Percentiles rank a stretch among this genome's conserved stretches.
phyloP scores from a whole-genome alignment of 2,329 filamentous ascomycete genomes.

The Sporothrix sp. region DNA sequence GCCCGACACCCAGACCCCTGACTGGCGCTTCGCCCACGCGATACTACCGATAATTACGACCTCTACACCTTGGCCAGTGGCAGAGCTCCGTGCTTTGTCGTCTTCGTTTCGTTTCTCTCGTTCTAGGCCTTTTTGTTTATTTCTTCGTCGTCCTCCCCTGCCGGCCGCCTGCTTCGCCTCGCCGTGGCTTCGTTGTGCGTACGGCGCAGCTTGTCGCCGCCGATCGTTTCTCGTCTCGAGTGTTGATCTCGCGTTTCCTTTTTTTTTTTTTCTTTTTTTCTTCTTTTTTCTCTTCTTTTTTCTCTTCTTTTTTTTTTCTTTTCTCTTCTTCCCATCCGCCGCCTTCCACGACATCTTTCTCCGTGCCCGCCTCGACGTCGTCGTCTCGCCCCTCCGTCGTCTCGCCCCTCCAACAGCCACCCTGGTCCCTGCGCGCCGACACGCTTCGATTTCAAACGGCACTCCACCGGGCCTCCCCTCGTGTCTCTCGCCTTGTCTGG shows the following conservation, averaged over 20 bases:
- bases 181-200: not conserved
- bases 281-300: not conserved
- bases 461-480: not conserved
- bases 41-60: conserved; percentile 8
- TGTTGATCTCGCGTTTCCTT: not conserved
- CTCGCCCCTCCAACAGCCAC: not conserved
- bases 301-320: not conserved
- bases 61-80: not conserved
- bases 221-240: too few relatives aligned
- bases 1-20: conserved; percentile 3
- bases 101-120: not conserved
- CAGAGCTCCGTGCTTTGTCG: not conserved
- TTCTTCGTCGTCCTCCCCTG: not conserved
- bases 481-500: conserved; percentile 5
- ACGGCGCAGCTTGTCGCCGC: not conserved
- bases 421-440: conserved; percentile 3
- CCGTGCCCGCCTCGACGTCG: not conserved
- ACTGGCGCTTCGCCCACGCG: not conserved
- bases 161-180: not conserved
- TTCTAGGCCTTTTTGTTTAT: not conserved
- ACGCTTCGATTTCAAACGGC: not conserved
- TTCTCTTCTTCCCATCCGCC: not conserved
- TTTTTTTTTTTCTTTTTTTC: not conserved
- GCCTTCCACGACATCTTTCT: not conserved
- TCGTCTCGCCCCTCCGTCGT: not conserved